Evolutionary conservation across 441 rosid species (phyloP).

Genomic region (Pelargonium australe): DNA sequence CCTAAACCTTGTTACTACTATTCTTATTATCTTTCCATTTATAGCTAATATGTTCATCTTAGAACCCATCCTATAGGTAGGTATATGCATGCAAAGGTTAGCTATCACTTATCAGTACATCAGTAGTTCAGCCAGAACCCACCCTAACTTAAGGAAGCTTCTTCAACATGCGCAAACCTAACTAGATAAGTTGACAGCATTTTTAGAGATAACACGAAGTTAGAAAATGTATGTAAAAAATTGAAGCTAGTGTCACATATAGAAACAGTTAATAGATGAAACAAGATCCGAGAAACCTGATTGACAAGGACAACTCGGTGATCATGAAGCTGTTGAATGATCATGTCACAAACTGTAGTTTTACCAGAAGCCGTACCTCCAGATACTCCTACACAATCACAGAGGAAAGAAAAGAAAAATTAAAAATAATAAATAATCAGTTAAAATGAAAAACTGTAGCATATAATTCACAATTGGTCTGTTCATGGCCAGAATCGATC

Average conservation of each 20-base stretch:
- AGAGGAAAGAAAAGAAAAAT: conserved; percentile 1
- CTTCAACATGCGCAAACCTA: neutral
- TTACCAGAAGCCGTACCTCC: conserved; percentile 99
- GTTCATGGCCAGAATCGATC: neutral
- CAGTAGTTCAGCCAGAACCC: neutral
- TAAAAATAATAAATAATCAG: neutral
- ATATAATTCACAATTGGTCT: neutral
- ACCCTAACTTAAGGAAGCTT: neutral
- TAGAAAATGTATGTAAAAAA: neutral
- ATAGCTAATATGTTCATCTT: neutral
- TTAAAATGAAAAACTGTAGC: neutral
- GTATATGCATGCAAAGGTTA: too few species aligned
- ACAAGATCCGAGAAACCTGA: conserved; percentile 47
- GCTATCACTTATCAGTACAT: neutral
- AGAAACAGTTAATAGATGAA: neutral
- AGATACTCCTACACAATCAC: conserved; percentile 60
- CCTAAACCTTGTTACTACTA: too few species aligned
- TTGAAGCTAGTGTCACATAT: neutral
- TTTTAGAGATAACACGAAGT: neutral
- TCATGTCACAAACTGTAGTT: conserved; percentile 97
- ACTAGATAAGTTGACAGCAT: neutral
- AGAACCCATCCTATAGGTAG: neutral
- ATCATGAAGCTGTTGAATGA: conserved; percentile 95
- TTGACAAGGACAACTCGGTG: conserved; percentile 90
- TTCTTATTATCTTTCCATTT: neutral